A percentile compares a stretch with the other conserved stretches of the same genome.
phyloP scores from a whole-genome alignment of 202 grass and related monocot species.

The Dendrocalamus latiflorus region DNA sequence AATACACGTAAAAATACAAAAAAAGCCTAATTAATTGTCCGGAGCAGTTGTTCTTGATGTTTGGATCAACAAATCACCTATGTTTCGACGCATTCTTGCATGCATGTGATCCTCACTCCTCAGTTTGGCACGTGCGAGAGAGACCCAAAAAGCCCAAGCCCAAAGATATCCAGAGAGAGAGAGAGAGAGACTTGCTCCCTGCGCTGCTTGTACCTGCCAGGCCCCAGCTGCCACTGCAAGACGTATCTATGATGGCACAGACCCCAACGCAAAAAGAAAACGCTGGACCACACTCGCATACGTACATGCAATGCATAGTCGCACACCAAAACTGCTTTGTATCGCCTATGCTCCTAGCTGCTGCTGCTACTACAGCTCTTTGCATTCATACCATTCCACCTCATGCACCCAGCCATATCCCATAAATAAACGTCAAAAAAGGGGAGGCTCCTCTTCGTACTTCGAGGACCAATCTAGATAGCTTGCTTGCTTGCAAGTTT shows the following conservation, averaged over 20 bases:
- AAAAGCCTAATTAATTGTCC: background rate
- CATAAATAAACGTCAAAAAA: slow-evolving; percentile 39
- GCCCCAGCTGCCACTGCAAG: slow-evolving; percentile 31
- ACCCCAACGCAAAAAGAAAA: slow-evolving; percentile 21
- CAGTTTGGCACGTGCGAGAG: slow-evolving; percentile 28
- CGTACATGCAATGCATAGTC: slow-evolving; percentile 22
- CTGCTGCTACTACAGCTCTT: background rate
- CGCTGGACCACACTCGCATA: slow-evolving; percentile 37
- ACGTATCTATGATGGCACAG: slow-evolving; percentile 42
- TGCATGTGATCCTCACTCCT: background rate
- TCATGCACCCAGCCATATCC: background rate
- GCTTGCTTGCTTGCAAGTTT: slow-evolving; percentile 39
- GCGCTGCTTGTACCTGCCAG: background rate
- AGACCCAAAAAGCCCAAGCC: background rate
- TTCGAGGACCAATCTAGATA: slow-evolving; percentile 9
- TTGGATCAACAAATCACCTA: slow-evolving; percentile 39
- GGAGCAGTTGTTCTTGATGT: background rate
- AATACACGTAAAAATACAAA: background rate
- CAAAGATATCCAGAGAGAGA: background rate
- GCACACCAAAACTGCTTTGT: too few species aligned
- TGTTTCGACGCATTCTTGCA: slow-evolving; percentile 20
- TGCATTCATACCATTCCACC: slow-evolving; percentile 24
- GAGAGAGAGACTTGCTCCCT: background rate
- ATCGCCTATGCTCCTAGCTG: too few species aligned
- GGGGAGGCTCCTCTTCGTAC: background rate